Conservation (phyloP, 2,329 filamentous ascomycete species). For the Volutella citrinella region DNA sequence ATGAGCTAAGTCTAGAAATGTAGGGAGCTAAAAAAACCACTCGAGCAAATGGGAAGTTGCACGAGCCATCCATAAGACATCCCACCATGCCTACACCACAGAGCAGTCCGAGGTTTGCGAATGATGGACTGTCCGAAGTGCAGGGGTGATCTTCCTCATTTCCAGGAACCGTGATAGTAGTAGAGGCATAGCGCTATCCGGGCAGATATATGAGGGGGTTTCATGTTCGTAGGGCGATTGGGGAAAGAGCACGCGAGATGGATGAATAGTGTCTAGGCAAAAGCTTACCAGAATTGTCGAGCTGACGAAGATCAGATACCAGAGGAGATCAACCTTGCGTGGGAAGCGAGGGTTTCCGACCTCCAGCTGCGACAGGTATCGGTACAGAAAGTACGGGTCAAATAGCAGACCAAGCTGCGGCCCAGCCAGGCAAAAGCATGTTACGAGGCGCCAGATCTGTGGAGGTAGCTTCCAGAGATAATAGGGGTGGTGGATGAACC, state of each 20-base stretch:
- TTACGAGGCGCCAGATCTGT: conserved; percentile 41
- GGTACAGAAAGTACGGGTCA: conserved; percentile 75
- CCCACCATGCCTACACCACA: conserved; percentile 74
- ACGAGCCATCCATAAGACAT: conserved; percentile 69
- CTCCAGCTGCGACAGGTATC: conserved; percentile 74
- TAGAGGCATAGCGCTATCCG: conserved; percentile 63
- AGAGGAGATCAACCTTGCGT: conserved; percentile 73
- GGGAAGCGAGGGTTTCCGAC: conserved; percentile 67
- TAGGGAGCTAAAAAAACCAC: conserved; percentile 63
- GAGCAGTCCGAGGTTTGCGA: conserved; percentile 63
- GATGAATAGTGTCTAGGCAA: too few species aligned
- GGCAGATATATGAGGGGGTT: conserved; percentile 68
- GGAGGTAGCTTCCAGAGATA: conserved; percentile 50
- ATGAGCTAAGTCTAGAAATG: conserved; percentile 39
- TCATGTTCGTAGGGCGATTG: conserved; percentile 9
- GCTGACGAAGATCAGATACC: conserved; percentile 74
- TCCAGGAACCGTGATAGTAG: conserved; percentile 83
- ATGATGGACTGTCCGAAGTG: conserved; percentile 60
- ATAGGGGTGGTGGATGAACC: conserved; percentile 51
- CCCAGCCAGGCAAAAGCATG: conserved; percentile 41
- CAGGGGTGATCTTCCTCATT: conserved; percentile 77
- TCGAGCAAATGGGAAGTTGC: conserved; percentile 56
- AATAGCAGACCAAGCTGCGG: conserved; percentile 54
- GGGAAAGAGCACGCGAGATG: conserved; percentile 17
- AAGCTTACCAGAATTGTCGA: conserved; percentile 73